These are phyloP conservation scores for Helianthus tuberosus DNA, from an alignment of 129 eudicot genomes.

Conservation along the genomic window DNA sequence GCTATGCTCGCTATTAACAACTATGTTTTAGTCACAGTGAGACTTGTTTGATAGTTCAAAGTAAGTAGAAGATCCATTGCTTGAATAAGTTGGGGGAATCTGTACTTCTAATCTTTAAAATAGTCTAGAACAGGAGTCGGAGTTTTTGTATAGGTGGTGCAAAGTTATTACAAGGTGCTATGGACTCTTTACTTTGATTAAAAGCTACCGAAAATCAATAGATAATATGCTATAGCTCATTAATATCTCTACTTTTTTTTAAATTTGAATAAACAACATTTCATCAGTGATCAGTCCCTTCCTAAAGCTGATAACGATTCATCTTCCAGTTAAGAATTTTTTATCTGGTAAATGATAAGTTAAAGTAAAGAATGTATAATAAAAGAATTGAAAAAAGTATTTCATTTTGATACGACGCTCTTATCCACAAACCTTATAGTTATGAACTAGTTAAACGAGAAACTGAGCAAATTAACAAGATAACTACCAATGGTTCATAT, in stretches of 20 bases:
- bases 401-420: background rate
- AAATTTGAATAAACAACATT: background rate
- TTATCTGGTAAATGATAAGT: background rate
- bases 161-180: background rate
- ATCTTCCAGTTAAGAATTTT: background rate
- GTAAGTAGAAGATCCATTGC: background rate
- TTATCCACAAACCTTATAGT: background rate
- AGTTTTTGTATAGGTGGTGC: background rate
- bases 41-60: background rate
- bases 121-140: background rate
- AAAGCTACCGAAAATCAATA: background rate
- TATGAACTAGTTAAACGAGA: slow-evolving; percentile 6
- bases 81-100: background rate
- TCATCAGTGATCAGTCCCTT: background rate
- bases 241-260: background rate
- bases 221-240: background rate
- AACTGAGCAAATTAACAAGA: background rate
- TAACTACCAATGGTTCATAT: background rate
- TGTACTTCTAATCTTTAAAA: background rate
- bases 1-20: too few relatives aligned
- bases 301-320: background rate
- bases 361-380: background rate
- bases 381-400: background rate
- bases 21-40: too few relatives aligned
- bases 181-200: background rate